phyloP scores from a whole-genome alignment of 208 protist genomes.

The Trypanosoma caninum region DNA sequence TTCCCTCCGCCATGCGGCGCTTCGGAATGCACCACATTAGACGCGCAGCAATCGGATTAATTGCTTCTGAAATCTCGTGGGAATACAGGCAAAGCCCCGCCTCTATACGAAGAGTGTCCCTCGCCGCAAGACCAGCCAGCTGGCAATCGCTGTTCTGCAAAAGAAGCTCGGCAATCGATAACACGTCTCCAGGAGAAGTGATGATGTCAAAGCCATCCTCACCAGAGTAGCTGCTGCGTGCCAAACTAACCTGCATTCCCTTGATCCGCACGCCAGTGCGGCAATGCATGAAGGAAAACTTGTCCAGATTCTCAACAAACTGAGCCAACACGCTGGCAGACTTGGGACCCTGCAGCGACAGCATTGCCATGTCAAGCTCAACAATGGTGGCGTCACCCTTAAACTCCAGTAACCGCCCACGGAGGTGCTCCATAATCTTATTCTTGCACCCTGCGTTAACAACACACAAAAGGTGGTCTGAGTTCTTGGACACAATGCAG shows the following conservation, averaged over 20 bases:
- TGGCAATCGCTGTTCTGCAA: constrained; percentile 36
- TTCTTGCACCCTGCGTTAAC: constrained; percentile 95
- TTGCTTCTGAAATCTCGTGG: constrained; percentile 95
- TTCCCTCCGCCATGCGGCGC: constrained; percentile 89
- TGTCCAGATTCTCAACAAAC: constrained; percentile 33
- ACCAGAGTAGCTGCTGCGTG: constrained; percentile 97
- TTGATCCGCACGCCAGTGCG: constrained; percentile 38
- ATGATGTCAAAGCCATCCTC: constrained; percentile 99
- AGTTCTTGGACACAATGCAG: constrained; percentile 91
- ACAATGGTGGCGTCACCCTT: constrained; percentile 83
- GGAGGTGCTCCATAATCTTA: constrained; percentile 92
- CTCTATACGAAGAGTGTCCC: constrained; percentile 96
- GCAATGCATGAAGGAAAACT: constrained; percentile 87
- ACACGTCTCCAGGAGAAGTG: constrained; percentile 37
- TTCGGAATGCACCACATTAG: constrained; percentile 96
- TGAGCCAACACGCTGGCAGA: constrained; percentile 52
- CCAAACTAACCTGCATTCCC: constrained; percentile 52
- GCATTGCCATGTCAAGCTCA: constrained; percentile 66
- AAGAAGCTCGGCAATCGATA: constrained; percentile 55
- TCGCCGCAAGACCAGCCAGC: constrained; percentile 91
- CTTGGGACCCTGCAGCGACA: constrained; percentile 94
- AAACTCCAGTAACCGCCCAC: constrained; percentile 36
- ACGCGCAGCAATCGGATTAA: constrained; percentile 91
- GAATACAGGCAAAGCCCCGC: constrained; percentile 98
- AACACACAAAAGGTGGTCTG: constrained; percentile 92